These are phyloP conservation scores for Arthrobotrys musiformis DNA, from an alignment of 2,329 filamentous ascomycete genomes.

Conservation along the genomic window DNA sequence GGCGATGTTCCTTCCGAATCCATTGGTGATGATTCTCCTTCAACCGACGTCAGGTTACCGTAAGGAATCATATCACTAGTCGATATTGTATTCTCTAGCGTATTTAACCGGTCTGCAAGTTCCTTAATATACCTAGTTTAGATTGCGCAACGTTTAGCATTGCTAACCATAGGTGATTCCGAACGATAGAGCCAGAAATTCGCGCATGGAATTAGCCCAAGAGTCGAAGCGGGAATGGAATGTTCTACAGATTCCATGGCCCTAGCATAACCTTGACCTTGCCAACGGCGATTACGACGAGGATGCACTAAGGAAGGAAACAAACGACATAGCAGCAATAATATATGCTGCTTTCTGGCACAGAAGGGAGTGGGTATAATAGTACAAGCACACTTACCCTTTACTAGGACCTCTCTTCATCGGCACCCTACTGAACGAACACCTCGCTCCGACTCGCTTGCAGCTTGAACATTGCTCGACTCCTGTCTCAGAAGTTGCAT, in stretches of 20 bases:
- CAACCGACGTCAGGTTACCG: conserved; percentile 58
- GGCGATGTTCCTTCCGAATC: conserved; percentile 60
- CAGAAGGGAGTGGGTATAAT: conserved; percentile 25
- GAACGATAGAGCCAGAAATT: conserved; percentile 32
- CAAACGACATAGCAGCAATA: not conserved
- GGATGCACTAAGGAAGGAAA: conserved; percentile 20
- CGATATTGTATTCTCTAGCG: conserved; percentile 80
- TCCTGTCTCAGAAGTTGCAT: conserved; percentile 78
- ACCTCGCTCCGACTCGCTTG: conserved; percentile 77
- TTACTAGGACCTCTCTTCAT: conserved; percentile 91
- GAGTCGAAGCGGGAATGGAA: conserved; percentile 54
- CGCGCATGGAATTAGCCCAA: conserved; percentile 56
- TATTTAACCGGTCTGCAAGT: conserved; percentile 83
- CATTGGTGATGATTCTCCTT: conserved; percentile 59
- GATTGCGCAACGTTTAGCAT: conserved; percentile 54
- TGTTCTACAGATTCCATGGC: conserved; percentile 54
- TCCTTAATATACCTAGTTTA: conserved; percentile 83
- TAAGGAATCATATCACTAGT: conserved; percentile 60
- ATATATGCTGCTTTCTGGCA: conserved; percentile 8
- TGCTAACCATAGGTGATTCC: conserved; percentile 54
- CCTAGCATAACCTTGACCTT: conserved; percentile 31
- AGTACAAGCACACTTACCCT: conserved; percentile 69
- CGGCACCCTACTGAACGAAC: conserved; percentile 85
- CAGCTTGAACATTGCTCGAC: conserved; percentile 84
- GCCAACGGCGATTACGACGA: conserved; percentile 39